phyloP scores from a whole-genome alignment of 2,329 filamentous ascomycete genomes.

The Aspergillus cejpii region DNA sequence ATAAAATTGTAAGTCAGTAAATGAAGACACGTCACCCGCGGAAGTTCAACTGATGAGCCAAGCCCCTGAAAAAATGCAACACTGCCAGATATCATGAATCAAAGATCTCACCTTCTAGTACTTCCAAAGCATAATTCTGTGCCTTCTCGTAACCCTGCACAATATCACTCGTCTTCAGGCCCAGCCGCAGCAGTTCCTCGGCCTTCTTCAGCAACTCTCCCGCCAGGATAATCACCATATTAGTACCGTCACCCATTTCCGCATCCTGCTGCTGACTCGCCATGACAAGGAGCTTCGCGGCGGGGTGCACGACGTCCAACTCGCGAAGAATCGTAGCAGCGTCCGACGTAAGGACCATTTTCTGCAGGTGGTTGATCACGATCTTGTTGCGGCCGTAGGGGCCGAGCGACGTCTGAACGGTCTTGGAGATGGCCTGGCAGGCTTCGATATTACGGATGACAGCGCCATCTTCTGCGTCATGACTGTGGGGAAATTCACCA shows the following conservation, averaged over 20 bases:
- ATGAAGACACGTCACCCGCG: neutral
- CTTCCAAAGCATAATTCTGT: conserved; percentile 76
- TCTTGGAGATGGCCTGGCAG: conserved; percentile 89
- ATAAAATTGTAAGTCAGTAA: neutral
- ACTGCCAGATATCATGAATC: neutral
- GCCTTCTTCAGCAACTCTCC: conserved; percentile 95
- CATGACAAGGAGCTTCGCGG: conserved; percentile 97
- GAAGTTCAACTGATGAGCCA: neutral
- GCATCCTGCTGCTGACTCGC: conserved; percentile 97
- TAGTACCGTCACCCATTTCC: conserved; percentile 98
- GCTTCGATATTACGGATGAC: conserved; percentile 98
- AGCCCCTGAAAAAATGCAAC: conserved; percentile 11
- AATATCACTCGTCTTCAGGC: conserved; percentile 96
- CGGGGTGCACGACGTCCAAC: conserved; percentile 95
- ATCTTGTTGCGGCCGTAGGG: conserved; percentile 99
- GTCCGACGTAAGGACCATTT: conserved; percentile 98
- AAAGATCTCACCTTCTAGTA: conserved; percentile 60
- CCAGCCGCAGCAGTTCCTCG: conserved; percentile 92
- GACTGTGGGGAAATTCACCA: conserved; percentile 56
- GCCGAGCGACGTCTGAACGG: conserved; percentile 92
- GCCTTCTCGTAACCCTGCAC: conserved; percentile 93
- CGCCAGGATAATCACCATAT: conserved; percentile 90
- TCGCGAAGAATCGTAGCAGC: conserved; percentile 95
- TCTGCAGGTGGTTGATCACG: conserved; percentile 98
- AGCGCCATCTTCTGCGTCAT: conserved; percentile 97